Percentiles rank a stretch among this genome's conserved stretches.
phyloP scores from a whole-genome alignment of 352 stramenopile species.

The Thraustochytrium sp. region DNA sequence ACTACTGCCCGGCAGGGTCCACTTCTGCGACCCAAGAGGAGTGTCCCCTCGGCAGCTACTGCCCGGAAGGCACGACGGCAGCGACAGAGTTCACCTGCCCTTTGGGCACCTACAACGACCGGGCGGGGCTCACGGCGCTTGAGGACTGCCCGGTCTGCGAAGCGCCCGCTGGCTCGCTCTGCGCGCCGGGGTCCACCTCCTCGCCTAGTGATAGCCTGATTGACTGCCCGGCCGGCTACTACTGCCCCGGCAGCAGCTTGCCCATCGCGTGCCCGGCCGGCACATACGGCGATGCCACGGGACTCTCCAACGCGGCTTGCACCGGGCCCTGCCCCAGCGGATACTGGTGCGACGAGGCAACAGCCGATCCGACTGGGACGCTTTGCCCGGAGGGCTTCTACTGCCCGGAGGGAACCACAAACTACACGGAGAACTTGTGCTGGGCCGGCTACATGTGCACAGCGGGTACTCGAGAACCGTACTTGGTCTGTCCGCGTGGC shows the following conservation, averaged over 20 bases:
- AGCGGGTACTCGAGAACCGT: neutral
- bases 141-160: neutral
- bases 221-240: neutral
- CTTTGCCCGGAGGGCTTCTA: slow-evolving; percentile 4
- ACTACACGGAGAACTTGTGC: slow-evolving; percentile 1
- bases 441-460: slow-evolving; percentile 14
- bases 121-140: neutral
- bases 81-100: neutral
- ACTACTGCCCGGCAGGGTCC: neutral
- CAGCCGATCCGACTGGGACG: neutral
- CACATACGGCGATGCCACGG: neutral
- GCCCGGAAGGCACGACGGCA: neutral
- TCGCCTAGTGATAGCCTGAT: neutral
- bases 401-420: neutral
- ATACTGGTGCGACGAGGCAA: neutral
- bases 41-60: slow-evolving; percentile 11
- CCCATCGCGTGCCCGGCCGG: neutral
- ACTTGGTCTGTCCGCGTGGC: neutral
- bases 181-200: neutral
- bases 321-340: neutral
- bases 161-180: neutral
- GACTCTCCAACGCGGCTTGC: neutral
- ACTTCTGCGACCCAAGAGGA: neutral
- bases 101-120: neutral
- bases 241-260: neutral